Conservation (phyloP, 257 asterid species). For the Lavandula angustifolia region DNA sequence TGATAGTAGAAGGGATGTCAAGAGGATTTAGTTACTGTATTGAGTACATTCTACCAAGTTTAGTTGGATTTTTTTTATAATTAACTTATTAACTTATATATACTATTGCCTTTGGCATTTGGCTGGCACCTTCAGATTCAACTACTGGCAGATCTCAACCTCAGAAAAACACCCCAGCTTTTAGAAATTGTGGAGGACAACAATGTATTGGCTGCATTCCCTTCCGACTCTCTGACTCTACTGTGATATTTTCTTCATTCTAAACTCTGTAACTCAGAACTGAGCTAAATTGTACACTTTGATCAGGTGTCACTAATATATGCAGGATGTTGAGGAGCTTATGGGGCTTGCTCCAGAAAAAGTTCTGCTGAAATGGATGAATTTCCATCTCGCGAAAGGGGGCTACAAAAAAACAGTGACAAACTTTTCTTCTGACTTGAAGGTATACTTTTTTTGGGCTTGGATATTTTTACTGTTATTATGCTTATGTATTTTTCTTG, state of each 20-base stretch:
- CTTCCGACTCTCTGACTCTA: constrained; percentile 25
- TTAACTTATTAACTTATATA: constrained; percentile 29
- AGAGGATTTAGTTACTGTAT: constrained; percentile 17
- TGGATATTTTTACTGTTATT: constrained; percentile 13
- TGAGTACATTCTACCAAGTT: constrained; percentile 19
- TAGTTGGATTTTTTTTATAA: background rate
- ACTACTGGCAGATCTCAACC: constrained; percentile 96
- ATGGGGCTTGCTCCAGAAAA: constrained; percentile 98
- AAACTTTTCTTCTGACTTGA: constrained; percentile 89
- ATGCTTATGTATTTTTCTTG: constrained; percentile 10
- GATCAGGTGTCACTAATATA: constrained; percentile 39
- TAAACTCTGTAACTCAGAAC: constrained; percentile 23
- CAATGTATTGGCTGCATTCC: constrained; percentile 47
- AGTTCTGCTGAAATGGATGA: constrained; percentile 91
- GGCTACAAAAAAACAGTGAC: constrained; percentile 83
- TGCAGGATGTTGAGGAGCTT: constrained; percentile 96
- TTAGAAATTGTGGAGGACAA: constrained; percentile 93
- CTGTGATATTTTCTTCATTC: constrained; percentile 9
- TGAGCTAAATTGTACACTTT: constrained; percentile 34
- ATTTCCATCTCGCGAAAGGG: constrained; percentile 91
- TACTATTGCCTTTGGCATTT: constrained; percentile 28
- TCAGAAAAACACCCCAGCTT: constrained; percentile 96
- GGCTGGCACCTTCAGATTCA: constrained; percentile 66
- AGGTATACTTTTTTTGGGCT: constrained; percentile 48
- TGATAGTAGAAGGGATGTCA: background rate